phyloP scores from a whole-genome alignment of 768 basidiomycete species.

The Chalciporus piperatus region DNA sequence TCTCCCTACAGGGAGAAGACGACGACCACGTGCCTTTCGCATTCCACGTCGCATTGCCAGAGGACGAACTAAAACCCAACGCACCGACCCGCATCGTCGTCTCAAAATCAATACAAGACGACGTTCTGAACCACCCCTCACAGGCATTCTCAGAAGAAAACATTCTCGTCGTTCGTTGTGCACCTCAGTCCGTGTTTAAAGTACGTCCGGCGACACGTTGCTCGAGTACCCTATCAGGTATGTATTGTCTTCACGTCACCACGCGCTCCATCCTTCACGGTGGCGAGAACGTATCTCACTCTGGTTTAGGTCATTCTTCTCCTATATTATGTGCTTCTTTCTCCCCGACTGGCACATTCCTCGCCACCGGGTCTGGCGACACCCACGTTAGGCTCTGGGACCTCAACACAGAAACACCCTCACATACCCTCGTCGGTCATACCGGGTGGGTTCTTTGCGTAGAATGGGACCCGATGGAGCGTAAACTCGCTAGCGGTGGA shows the following conservation, averaged over 20 bases:
- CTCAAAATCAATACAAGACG: constrained; percentile 77
- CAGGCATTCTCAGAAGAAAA: constrained; percentile 80
- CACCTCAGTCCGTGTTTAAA: constrained; percentile 93
- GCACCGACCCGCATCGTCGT: constrained; percentile 79
- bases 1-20: constrained; percentile 44
- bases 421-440: constrained; percentile 83
- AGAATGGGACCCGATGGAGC: constrained; percentile 94
- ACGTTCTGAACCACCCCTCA: constrained; percentile 73
- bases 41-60: constrained; percentile 80
- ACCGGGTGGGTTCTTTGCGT: constrained; percentile 96
- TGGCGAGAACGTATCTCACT: constrained; percentile 5
- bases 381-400: constrained; percentile 93
- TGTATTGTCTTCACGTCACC: constrained; percentile 19
- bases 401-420: constrained; percentile 88
- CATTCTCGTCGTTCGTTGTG: constrained; percentile 82
- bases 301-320: constrained; percentile 71
- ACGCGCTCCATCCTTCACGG: constrained; percentile 4
- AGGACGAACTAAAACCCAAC: constrained; percentile 43
- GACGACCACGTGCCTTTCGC: constrained; percentile 93
- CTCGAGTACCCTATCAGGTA: constrained; percentile 86
- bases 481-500: constrained; percentile 88
- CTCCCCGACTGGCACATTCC: constrained; percentile 86
- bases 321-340: constrained; percentile 95
- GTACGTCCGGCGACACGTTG: constrained; percentile 93
- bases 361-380: constrained; percentile 96